phyloP scores from a whole-genome alignment of 2,329 filamentous ascomycete species.

The Tolypocladium tundrense region DNA sequence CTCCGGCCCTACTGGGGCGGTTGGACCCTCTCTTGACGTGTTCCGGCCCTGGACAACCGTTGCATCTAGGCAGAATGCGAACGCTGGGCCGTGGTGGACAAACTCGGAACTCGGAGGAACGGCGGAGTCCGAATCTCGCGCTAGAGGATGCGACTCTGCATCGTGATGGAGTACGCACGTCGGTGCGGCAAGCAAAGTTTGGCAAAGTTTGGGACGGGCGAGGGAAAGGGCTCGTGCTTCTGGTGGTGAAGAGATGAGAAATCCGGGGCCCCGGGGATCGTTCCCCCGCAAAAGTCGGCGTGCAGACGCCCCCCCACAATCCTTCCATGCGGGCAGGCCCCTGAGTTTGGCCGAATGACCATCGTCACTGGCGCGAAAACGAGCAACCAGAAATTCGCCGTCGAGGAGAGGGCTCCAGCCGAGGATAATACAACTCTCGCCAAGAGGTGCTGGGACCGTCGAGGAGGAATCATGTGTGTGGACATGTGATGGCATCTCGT shows the following conservation, averaged over 20 bases:
- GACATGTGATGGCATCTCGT: background rate
- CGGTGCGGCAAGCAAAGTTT: too few relatives aligned
- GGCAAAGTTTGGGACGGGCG: too few relatives aligned
- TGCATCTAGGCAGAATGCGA: too few relatives aligned
- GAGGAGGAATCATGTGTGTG: background rate
- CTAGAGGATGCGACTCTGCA: background rate
- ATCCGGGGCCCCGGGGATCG: too few relatives aligned
- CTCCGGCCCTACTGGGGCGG: background rate
- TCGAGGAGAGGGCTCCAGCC: background rate
- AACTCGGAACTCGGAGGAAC: background rate
- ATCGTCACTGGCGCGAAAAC: too few relatives aligned
- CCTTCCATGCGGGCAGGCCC: background rate
- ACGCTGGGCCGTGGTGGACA: background rate
- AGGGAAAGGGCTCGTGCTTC: too few relatives aligned
- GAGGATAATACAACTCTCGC: background rate
- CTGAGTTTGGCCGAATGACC: too few relatives aligned
- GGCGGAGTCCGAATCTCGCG: background rate
- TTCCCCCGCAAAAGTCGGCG: background rate
- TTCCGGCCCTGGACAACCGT: background rate
- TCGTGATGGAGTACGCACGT: background rate
- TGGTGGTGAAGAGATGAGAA: too few relatives aligned
- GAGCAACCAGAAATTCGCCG: too few relatives aligned
- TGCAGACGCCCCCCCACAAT: too few relatives aligned
- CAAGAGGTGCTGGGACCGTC: background rate
- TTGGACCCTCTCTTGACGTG: background rate